Conservation (phyloP, 768 basidiomycete species). For the Lentinula edodes region DNA sequence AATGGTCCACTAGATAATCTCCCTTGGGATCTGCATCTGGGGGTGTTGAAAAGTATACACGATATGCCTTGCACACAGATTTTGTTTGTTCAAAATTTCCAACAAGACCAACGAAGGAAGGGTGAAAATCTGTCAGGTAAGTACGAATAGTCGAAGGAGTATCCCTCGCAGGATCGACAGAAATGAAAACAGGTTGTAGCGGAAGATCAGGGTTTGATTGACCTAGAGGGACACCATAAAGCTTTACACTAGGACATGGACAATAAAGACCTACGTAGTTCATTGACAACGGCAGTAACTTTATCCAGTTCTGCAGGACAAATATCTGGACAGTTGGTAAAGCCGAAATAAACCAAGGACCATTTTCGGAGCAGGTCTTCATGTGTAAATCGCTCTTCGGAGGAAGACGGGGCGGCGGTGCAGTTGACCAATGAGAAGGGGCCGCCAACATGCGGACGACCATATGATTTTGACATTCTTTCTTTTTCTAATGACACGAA, state of each 20-base stretch:
- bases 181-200: constrained; percentile 87
- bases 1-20: constrained; percentile 96
- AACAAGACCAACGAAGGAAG: constrained; percentile 80
- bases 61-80: constrained; percentile 87
- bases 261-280: constrained; percentile 50
- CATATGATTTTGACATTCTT: constrained; percentile 64
- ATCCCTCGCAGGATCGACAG: constrained; percentile 95
- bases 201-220: constrained; percentile 62
- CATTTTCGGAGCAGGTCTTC: constrained; percentile 83
- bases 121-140: constrained; percentile 85
- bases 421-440: constrained; percentile 73
- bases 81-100: constrained; percentile 79
- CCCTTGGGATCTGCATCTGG: constrained; percentile 81
- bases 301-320: constrained; percentile 98
- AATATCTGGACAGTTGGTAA: constrained; percentile 98
- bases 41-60: constrained; percentile 97
- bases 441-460: constrained; percentile 86
- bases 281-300: constrained; percentile 70
- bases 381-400: constrained; percentile 55
- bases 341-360: constrained; percentile 96
- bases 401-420: neutral
- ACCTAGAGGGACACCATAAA: constrained; percentile 41
- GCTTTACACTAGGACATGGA: neutral
- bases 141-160: constrained; percentile 49
- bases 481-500: constrained; percentile 55